Base-by-base conservation (phyloP, 2,329 filamentous ascomycete genomes). In the Fusarium sp. region DNA sequence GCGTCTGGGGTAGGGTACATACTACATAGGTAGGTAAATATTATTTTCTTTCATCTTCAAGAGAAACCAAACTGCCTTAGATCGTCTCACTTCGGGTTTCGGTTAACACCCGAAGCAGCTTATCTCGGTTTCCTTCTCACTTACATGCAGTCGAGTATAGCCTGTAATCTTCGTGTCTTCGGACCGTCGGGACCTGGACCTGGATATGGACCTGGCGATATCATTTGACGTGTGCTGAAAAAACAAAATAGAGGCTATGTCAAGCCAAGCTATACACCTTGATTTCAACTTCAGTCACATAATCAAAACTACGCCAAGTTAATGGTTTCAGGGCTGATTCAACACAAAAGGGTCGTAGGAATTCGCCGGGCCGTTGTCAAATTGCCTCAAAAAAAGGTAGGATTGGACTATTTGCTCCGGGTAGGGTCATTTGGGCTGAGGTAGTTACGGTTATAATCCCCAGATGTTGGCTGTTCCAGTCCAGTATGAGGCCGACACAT, bases 81-180 rank as follows among this genome's bases (percentile, higher is more conserved):
- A 20, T 20, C n/a, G 37, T 53, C 49, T 42, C 34, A 41, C 23
- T 56, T 66, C 57, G 60, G 61, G 49, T 57, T 69, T 75, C 73
- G 73, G 70, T 63, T 69, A 73, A 70, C 64, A 45, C 63, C 73
- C 68, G 73, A 75, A 49, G 48, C 56, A 65, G 18, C 49, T 43
- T 23, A 25, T n/a, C 49, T 41, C 34, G 42, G 41, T 53, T 34
- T 51, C n/a, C 16, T 41, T 53, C n/a, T 20, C 21, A 43, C 13
- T 23, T n/a, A 21, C 10, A 27, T 25, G 37, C 21, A 27, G 37
- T 53, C 9, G 13, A 42, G 34, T 51, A 53, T 42, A 53, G 49
- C 49, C 49, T 43, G 57, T 59, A 53, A 48, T 40, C 46, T 23
- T 23, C 28, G 25, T 37, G 32, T 37, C 34, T 66, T 58, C 57